Conservation (phyloP, 2,329 filamentous ascomycete genomes). For the Sarocladium strictum region DNA sequence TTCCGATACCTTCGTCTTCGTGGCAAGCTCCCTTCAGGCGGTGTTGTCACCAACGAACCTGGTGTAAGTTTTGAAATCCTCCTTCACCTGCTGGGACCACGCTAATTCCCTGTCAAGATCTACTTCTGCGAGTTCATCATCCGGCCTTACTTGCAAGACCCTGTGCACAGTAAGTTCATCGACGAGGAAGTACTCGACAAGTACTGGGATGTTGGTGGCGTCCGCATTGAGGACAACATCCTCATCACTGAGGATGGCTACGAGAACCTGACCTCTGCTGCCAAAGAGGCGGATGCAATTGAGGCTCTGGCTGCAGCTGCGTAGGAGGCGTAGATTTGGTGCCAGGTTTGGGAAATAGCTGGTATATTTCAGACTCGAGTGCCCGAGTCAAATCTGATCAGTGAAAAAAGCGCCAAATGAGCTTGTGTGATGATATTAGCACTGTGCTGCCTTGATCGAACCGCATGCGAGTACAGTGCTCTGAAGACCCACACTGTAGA, state of each 20-base stretch:
- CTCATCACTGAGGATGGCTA: conserved; percentile 63
- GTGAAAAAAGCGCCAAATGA: neutral
- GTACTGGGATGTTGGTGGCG: conserved; percentile 79
- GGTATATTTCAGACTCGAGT: neutral
- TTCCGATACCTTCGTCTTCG: conserved; percentile 83
- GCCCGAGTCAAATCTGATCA: too few species aligned
- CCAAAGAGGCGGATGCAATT: conserved; percentile 61
- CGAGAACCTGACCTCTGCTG: conserved; percentile 67
- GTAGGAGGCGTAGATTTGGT: neutral
- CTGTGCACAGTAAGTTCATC: conserved; percentile 65
- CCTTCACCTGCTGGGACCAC: neutral
- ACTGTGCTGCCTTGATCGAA: neutral
- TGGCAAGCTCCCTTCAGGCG: conserved; percentile 66
- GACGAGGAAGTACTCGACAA: conserved; percentile 64
- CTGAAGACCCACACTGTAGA: neutral
- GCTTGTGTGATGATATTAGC: neutral
- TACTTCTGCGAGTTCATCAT: conserved; percentile 93
- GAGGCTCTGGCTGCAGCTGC: conserved; percentile 28
- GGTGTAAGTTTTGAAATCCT: conserved; percentile 51
- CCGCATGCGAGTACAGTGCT: neutral
- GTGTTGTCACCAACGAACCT: conserved; percentile 91
- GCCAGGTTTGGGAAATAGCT: too few species aligned
- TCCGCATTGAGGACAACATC: conserved; percentile 66
- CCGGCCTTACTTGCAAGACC: conserved; percentile 68
- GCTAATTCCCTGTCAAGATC: conserved; percentile 40